Evolutionary conservation across 306 rosid species (phyloP), one percentile per base, ranked within the genome.

Genomic region (Lathyrus tuberosus): DNA sequence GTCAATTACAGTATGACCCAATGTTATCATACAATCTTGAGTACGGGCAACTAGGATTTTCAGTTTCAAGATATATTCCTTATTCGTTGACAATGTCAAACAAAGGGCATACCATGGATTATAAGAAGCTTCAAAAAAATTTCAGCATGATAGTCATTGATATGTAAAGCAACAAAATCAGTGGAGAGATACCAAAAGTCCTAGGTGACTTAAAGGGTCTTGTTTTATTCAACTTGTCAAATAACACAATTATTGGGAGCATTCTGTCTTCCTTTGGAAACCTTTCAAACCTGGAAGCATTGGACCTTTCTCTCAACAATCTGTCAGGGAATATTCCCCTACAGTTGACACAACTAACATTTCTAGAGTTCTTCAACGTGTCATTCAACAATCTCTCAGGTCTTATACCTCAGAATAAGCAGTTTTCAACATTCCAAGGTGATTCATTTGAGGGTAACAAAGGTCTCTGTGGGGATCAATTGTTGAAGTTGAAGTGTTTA

Each of bases 401-500:
- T 18, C 74, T 47, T 8, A 59, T 70, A 75, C 84, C 80, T 28
- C n/a, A n/a, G n/a, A n/a, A n/a, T n/a, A n/a, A n/a, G n/a, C n/a
- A n/a, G n/a, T n/a, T n/a, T n/a, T n/a, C n/a, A n/a, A n/a, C n/a
- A n/a, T n/a, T n/a, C n/a, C n/a, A n/a, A n/a, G n/a, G n/a, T n/a
- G n/a, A n/a, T n/a, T n/a, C n/a, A n/a, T n/a, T n/a, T n/a, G n/a
- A n/a, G n/a, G n/a, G n/a, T n/a, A n/a, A n/a, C n/a, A n/a, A n/a
- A n/a, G n/a, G n/a, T n/a, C n/a, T n/a, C n/a, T n/a, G n/a, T n/a
- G n/a, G n/a, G n/a, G n/a, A n/a, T n/a, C n/a, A n/a, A n/a, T n/a
- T n/a, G n/a, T n/a, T n/a, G n/a, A n/a, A n/a, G n/a, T n/a, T n/a
- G n/a, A n/a, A n/a, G n/a, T n/a, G n/a, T n/a, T n/a, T n/a, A n/a